Evolutionary conservation across 331 rosid species (phyloP).

Genomic region (Telfairia occidentalis): DNA sequence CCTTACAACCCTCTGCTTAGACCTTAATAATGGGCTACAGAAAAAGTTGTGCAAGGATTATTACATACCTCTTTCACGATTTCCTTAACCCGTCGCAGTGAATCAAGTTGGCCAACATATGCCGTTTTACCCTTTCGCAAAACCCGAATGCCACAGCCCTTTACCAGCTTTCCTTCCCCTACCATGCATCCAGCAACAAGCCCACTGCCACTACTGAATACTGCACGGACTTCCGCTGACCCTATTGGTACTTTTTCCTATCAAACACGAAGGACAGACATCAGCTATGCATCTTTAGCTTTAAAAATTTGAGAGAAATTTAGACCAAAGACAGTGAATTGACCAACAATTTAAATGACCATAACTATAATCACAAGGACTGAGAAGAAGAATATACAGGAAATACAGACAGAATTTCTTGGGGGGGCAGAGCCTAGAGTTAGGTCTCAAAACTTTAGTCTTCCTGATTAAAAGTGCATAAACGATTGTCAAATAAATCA

Average conservation of each 20-base stretch:
- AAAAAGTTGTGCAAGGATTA: slow-evolving; percentile 1
- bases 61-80: slow-evolving; percentile 72
- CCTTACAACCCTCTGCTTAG: neutral
- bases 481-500: neutral
- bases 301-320: slow-evolving; percentile 12
- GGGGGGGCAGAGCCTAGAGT: neutral
- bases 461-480: neutral
- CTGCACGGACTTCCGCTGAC: slow-evolving; percentile 69
- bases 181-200: slow-evolving; percentile 97
- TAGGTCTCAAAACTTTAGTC: neutral
- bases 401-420: too few relatives aligned
- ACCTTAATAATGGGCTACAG: neutral
- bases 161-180: slow-evolving; percentile 54
- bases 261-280: slow-evolving; percentile 18
- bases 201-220: slow-evolving; percentile 88
- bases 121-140: slow-evolving; percentile 54
- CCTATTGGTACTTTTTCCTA: slow-evolving; percentile 79
- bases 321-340: neutral
- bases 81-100: slow-evolving; percentile 91
- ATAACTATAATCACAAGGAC: neutral
- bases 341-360: neutral
- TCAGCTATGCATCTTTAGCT: slow-evolving; percentile 13
- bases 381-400: neutral
- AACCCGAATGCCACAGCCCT: slow-evolving; percentile 75
- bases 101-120: slow-evolving; percentile 56